A percentile compares a stretch with the other conserved stretches of the same genome.
phyloP scores from a whole-genome alignment of 2,329 filamentous ascomycete species.

The Exophiala xenobiotica region DNA sequence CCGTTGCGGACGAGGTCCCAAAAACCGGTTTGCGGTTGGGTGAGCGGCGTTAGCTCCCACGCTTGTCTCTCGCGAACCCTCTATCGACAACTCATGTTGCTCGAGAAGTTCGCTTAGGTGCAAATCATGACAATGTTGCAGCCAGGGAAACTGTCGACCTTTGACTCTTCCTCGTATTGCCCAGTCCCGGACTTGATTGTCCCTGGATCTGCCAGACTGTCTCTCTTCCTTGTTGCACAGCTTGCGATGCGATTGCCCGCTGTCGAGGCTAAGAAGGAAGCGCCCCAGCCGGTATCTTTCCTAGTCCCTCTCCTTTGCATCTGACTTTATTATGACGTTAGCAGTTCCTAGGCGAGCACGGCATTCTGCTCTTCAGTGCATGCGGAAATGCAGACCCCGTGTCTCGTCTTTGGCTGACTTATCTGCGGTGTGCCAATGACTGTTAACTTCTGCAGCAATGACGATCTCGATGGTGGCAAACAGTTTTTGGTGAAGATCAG shows the following conservation, averaged over 20 bases:
- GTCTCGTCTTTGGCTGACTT: neutral
- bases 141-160: neutral
- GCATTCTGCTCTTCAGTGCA: constrained; percentile 5
- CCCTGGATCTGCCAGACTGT: constrained; percentile 6
- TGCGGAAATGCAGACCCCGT: constrained; percentile 14
- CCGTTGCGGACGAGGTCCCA: too few species aligned
- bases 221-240: constrained; percentile 4
- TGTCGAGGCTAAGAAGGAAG: constrained; percentile 1
- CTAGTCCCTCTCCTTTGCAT: neutral
- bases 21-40: constrained; percentile 22
- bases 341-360: neutral
- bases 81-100: neutral
- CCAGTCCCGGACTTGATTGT: constrained; percentile 7
- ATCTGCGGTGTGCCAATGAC: constrained; percentile 2
- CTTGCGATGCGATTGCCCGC: neutral
- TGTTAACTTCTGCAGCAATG: constrained; percentile 6
- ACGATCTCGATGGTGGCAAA: constrained; percentile 19
- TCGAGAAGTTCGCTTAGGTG: constrained; percentile 9
- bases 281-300: neutral
- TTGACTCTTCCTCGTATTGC: neutral
- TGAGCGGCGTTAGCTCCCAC: constrained; percentile 14
- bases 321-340: constrained; percentile 12
- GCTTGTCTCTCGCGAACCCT: constrained; percentile 12
- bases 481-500: constrained; percentile 7
- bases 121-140: constrained; percentile 8